phyloP scores from a whole-genome alignment of 2,329 filamentous ascomycete genomes.

The Fusarium stilboides region DNA sequence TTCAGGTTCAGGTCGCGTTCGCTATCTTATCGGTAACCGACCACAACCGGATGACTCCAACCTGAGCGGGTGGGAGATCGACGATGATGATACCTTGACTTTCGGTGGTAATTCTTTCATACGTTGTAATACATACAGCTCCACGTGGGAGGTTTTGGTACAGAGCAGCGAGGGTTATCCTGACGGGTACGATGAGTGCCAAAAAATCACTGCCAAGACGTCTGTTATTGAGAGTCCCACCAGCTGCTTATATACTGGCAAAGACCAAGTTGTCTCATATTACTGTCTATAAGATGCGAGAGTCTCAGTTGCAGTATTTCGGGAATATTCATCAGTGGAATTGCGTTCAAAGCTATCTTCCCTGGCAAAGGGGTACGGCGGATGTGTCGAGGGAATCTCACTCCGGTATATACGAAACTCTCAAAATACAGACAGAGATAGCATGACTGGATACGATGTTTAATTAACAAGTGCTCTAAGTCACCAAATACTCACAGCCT shows the following conservation, averaged over 20 bases:
- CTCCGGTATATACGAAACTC: too few relatives aligned
- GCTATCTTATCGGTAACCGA: not conserved
- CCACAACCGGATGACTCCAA: too few relatives aligned
- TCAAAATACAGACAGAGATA: too few relatives aligned
- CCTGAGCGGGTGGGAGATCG: not conserved
- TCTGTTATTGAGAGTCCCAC: not conserved
- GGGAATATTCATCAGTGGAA: not conserved
- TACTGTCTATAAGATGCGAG: not conserved
- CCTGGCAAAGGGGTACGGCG: too few relatives aligned
- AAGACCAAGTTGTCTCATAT: not conserved
- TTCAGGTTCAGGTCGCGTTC: not conserved
- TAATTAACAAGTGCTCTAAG: too few relatives aligned
- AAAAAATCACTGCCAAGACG: not conserved
- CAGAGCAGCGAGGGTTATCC: not conserved
- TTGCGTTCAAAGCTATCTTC: not conserved
- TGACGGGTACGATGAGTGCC: not conserved
- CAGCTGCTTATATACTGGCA: slow-evolving; percentile 6
- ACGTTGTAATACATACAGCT: not conserved
- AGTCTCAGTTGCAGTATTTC: not conserved
- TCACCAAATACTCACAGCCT: too few relatives aligned
- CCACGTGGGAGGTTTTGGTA: not conserved
- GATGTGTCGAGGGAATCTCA: too few relatives aligned
- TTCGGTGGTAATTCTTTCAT: not conserved
- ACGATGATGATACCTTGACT: not conserved
- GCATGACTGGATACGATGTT: too few relatives aligned